Base-by-base conservation (phyloP, 2,329 filamentous ascomycete species). In the Penicillium sp. region DNA sequence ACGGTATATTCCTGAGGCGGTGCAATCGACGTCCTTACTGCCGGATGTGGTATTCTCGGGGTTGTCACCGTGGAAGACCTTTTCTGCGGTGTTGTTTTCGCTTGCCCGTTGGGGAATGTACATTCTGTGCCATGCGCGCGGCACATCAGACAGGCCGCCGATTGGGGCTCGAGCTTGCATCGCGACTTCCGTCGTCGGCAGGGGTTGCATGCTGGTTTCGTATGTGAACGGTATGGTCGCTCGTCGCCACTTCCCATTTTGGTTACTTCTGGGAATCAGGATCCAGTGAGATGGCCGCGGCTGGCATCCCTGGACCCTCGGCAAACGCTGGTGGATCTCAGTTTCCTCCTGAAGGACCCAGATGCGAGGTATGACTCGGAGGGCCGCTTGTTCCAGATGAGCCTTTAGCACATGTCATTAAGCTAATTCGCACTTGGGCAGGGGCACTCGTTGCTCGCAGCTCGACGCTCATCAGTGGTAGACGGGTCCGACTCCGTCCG, bases 151-250 rank as follows among this genome's bases (percentile, higher is more conserved):
- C 56, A 58, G 13, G 22, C 31, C 16, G 35, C 33, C 5, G 43
- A 41, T 27, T 37, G 31, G 3, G 30, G 33, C 30, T 40, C 37
- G 3, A 46, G 36, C 42, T 53, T 58, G 39, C 54, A 58, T 28
- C 56, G 52, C 0, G 56, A 57, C 28, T 58, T 58, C 12, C 54
- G 50, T 9, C 44, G 46, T 16, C 46, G 39, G 30, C 54, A 58
- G 0, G 54, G 16, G 11, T 53, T 22, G 19, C 56, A 58, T 44
- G 56, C 56, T 12, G 56, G 56, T 13, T 43, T 38, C 1, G 51
- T 30, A n/a, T 58, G 56, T 3, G 54, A 58, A 14, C 52, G 49
- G 13, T 58, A 57, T 22, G 55, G 55, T 18, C 55, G 41, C 22
- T 50, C 38, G 5, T 50, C 43, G 27, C 38, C 48, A 41, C 25